phyloP scores from a whole-genome alignment of 2,329 filamentous ascomycete species.

The Fusarium ramigenum region DNA sequence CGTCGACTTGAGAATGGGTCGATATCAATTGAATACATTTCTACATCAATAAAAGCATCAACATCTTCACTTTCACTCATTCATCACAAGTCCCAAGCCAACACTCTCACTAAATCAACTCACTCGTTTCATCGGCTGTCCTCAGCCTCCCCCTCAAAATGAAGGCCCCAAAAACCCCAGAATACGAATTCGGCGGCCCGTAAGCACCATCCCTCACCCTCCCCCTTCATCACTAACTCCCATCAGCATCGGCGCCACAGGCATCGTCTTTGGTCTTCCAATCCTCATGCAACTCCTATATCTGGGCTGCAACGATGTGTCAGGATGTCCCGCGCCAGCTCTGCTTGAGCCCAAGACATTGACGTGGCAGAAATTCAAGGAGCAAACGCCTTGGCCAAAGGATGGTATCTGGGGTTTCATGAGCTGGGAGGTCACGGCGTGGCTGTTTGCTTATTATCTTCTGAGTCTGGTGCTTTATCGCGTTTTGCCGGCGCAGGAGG shows the following conservation, averaged over 20 bases:
- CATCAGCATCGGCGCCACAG: conserved; percentile 73
- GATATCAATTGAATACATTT: conserved; percentile 7
- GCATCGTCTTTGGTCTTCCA: conserved; percentile 81
- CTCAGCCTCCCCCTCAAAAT: not conserved
- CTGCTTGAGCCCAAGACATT: conserved; percentile 74
- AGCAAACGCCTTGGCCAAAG: conserved; percentile 79
- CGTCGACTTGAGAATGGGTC: conserved; percentile 30
- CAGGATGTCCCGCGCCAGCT: conserved; percentile 85
- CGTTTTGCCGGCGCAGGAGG: conserved; percentile 75
- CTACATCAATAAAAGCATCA: not conserved
- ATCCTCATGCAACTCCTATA: conserved; percentile 76
- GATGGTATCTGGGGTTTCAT: conserved; percentile 73
- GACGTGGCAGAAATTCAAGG: conserved; percentile 73
- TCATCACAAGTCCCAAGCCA: too few relatives aligned
- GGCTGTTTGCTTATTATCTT: conserved; percentile 78
- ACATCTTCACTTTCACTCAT: not conserved
- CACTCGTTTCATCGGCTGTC: not conserved
- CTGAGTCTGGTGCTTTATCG: conserved; percentile 77
- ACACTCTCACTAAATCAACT: not conserved
- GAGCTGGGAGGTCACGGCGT: conserved; percentile 72
- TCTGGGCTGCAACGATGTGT: conserved; percentile 87
- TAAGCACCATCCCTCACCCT: conserved; percentile 16
- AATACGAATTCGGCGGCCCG: conserved; percentile 49
- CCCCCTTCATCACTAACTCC: not conserved
- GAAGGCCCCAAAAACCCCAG: not conserved